Evolutionary conservation across 2,329 filamentous ascomycete species (phyloP).

Genomic region (Cladosporium sp.): DNA sequence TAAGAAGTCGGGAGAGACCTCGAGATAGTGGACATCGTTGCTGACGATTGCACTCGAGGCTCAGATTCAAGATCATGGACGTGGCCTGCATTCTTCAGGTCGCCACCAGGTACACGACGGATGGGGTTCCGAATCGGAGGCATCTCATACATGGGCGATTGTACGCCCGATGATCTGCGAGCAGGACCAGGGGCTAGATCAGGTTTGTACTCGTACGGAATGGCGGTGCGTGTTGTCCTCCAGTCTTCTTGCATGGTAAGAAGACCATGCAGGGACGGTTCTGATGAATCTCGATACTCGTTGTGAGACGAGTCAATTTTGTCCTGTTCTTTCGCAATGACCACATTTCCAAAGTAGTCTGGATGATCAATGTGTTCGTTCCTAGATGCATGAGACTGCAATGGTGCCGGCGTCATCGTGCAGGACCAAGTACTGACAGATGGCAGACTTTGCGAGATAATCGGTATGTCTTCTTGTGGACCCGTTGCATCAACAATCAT

Average conservation of each 20-base stretch:
- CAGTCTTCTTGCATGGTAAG: slow-evolving; percentile 27
- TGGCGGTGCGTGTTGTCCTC: slow-evolving; percentile 14
- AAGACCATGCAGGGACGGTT: slow-evolving; percentile 30
- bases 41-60: slow-evolving; percentile 46
- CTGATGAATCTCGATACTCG: slow-evolving; percentile 12
- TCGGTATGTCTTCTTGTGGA: slow-evolving; percentile 42
- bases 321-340: background rate
- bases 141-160: slow-evolving; percentile 41
- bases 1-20: slow-evolving; percentile 22
- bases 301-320: background rate
- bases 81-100: slow-evolving; percentile 49
- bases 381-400: slow-evolving; percentile 26
- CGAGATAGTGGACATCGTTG: slow-evolving; percentile 28
- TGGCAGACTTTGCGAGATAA: slow-evolving; percentile 28
- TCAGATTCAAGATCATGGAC: slow-evolving; percentile 46
- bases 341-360: slow-evolving; percentile 15
- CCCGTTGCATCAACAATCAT: slow-evolving; percentile 77
- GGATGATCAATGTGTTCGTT: slow-evolving; percentile 17
- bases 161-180: slow-evolving; percentile 43
- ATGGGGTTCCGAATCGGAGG: slow-evolving; percentile 36
- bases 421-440: slow-evolving; percentile 30
- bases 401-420: slow-evolving; percentile 30
- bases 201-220: slow-evolving; percentile 8
- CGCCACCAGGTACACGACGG: slow-evolving; percentile 50
- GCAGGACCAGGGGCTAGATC: slow-evolving; percentile 4